phyloP scores from a whole-genome alignment of 2,329 filamentous ascomycete genomes.

The Xylariaceae sp. region DNA sequence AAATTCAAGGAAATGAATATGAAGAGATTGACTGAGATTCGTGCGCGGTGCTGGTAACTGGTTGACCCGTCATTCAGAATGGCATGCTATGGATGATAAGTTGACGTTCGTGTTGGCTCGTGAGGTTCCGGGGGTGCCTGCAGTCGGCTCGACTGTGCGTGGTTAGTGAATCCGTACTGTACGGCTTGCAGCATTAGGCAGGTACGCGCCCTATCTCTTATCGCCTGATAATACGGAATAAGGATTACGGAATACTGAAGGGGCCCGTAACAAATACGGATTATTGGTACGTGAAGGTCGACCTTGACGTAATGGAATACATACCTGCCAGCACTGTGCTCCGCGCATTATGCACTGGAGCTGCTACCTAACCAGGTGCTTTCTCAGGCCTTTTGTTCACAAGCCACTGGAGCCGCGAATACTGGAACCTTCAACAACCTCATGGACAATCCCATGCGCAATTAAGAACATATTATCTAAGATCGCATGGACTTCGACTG shows the following conservation, averaged over 20 bases:
- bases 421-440: no score
- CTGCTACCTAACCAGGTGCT: no score
- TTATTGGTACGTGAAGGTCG: no score
- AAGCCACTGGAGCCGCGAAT: no score
- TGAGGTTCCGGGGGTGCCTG: not conserved
- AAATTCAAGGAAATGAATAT: not conserved
- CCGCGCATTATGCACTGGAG: no score
- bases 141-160: not conserved
- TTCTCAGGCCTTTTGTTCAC: no score
- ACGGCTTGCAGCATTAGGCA: no score
- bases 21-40: not conserved
- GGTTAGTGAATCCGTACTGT: not conserved
- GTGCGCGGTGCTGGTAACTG: not conserved
- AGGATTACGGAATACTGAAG: not conserved
- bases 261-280: not conserved
- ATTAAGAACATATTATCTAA: no score
- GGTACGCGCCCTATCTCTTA: conserved; percentile 6
- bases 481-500: no score
- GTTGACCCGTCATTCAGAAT: not conserved
- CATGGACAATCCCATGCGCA: no score
- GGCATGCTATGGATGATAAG: not conserved
- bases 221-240: not conserved
- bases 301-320: no score
- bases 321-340: no score
- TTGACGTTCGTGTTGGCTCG: not conserved